Evolutionary conservation across 345 rosid genomes (phyloP), one percentile per base, ranked within the genome.

Genomic region (Ceriops tagal): DNA sequence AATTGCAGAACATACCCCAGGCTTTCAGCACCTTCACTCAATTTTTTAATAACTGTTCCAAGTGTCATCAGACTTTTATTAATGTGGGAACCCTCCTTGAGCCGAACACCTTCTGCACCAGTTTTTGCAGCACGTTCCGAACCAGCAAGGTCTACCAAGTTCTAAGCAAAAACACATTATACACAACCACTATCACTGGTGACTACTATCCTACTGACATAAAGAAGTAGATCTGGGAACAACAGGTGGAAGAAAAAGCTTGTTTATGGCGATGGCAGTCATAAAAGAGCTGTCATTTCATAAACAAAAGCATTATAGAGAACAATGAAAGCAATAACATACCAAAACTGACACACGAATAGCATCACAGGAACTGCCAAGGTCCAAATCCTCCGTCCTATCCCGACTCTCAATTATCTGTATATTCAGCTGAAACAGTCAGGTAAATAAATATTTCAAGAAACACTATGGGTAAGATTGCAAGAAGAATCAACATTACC

Each of bases 121-220:
- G 98, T 93, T 86, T 93, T 93, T 68, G 96, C 90, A 43, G 98
- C 98, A 59, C 98, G 90, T 77, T 93, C 98, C 64, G 98, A 93
- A 76, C 98, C 98, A 79, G 98, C 98, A 72, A 93, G 89, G 77
- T 93, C 98, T 59, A 93, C 98, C 82, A 93, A 82, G 78, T 93
- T 93, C 98, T 93, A 78, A 22, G 56, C 21, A 62, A 78, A 51
- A 52, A 74, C 37, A 73, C 28, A 77, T 28, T 19, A 68, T 63
- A 26, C 47, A 43, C 55, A 53, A 51, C 34, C 39, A 51, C 34
- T 70, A 71, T 71, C 3, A 13, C 18, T 43, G 49, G 49, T 43
- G 49, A 43, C 19, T 43, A 43, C 18, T 43, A 43, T 11, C 49
- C 49, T 43, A 43, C 18, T 15, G 19, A 13, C 49, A 13, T 43